Percentiles rank a stretch among this genome's conserved stretches.
Evolutionary conservation across 352 stramenopile genomes (phyloP).

Genomic region (Thalassiosira livingstoniorum): DNA sequence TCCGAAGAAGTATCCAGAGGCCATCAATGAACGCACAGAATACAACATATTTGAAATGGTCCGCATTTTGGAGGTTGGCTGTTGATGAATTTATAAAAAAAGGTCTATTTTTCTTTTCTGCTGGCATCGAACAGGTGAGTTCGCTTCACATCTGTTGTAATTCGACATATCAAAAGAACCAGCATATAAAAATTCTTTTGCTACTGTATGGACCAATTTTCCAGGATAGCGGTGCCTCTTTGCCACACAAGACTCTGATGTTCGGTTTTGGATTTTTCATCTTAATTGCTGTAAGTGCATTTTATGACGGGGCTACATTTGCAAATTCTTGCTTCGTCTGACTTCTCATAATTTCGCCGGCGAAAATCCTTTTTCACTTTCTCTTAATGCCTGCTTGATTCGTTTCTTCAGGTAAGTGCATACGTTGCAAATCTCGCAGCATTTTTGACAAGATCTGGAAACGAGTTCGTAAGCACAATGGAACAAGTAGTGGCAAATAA

Average conservation of each 20-base stretch:
- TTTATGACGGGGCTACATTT: background rate
- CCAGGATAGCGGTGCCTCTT: constrained; percentile 24
- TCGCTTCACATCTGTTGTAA: too few relatives aligned
- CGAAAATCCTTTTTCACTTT: too few relatives aligned
- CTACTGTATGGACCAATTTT: constrained; percentile 12
- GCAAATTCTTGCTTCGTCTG: too few relatives aligned
- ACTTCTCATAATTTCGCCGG: too few relatives aligned
- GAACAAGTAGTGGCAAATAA: constrained; percentile 1
- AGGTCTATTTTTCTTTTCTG: constrained; percentile 34
- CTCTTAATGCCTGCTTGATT: too few relatives aligned
- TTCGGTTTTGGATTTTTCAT: constrained; percentile 52
- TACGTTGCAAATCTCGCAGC: constrained; percentile 54
- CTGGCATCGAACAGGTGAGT: constrained; percentile 34
- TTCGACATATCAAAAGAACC: too few relatives aligned
- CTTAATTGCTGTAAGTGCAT: constrained; percentile 30
- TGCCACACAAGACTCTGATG: constrained; percentile 49
- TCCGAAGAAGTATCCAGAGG: background rate
- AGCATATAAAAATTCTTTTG: background rate
- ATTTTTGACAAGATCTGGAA: constrained; percentile 32
- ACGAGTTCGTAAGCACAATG: constrained; percentile 8
- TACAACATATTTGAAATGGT: too few relatives aligned
- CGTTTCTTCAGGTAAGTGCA: constrained; percentile 29
- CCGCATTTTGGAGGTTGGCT: constrained; percentile 33
- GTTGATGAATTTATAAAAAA: constrained; percentile 47
- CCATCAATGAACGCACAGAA: background rate